Base-by-base conservation (phyloP, 257 asterid genomes). In the Forsythia suspensa region DNA sequence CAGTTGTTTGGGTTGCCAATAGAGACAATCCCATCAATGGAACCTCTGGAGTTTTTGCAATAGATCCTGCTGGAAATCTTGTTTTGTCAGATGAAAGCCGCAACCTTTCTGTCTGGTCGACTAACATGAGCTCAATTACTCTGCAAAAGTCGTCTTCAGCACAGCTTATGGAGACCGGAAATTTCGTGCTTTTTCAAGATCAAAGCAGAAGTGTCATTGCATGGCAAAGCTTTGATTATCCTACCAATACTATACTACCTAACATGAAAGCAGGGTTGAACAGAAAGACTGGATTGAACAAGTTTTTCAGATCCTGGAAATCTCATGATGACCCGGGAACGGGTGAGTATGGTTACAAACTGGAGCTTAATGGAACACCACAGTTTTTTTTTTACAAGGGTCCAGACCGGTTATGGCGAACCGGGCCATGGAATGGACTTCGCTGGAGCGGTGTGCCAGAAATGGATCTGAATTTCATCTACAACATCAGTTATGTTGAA, bases 221-320 rank as follows among this genome's bases (percentile, higher is more conserved):
- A 0, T 90, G 95, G 92, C 88, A 85, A 79, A 87, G 95, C 80
- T 90, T 87, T 38, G 88, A 85, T 73, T 40, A 84, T 81, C 95
- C 95, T 4, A 77, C 90, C 0, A 82, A 88, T 59, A 85, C 91
- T 39, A 21, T 84, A 71, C 80, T 90, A 72, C 91, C 95, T 20
- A 61, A 71, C 76, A 84, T 87, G 90, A 84, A 80, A 51, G 76
- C 52, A 11, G 72, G 91, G 81, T 69, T 85, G 61, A 57, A 80
- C 20, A 66, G 18, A 68, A 68, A 75, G 77, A 77, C 86, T 36
- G 83, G 87, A 10, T 59, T 76, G 82, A 80, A 79, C 71, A 52
- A 79, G 74, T 41, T 72, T 15, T 79, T 79, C 8, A 79, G 80
- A 39, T 83, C 93, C 11, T 87, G 95, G 93, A 87, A 78, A 82